Conservation (phyloP, 768 basidiomycete genomes). For the Hydnomerulius pinastri region DNA sequence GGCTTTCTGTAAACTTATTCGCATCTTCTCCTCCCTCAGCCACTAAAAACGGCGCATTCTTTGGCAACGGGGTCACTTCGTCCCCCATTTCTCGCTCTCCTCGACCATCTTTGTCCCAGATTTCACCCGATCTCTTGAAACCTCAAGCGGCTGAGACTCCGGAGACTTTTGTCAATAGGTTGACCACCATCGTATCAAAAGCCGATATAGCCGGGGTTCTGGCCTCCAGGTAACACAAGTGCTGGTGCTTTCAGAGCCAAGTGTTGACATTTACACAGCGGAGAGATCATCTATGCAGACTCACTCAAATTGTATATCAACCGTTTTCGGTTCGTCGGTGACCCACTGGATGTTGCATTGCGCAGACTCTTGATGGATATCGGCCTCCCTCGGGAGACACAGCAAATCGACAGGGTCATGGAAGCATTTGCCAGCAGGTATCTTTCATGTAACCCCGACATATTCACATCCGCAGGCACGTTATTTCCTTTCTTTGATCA, state of each 20-base stretch:
- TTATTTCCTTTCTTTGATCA: background rate
- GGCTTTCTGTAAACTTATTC: conserved; percentile 68
- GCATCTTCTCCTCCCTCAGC: conserved; percentile 44
- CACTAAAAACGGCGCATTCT: conserved; percentile 13
- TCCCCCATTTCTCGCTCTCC: conserved; percentile 42
- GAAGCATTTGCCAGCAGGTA: conserved; percentile 92
- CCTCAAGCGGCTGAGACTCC: conserved; percentile 68
- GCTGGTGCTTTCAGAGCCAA: conserved; percentile 9
- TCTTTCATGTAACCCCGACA: conserved; percentile 73
- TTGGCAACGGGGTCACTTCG: conserved; percentile 12
- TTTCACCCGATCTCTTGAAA: conserved; percentile 47
- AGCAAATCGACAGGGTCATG: conserved; percentile 97
- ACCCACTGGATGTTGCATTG: conserved; percentile 90
- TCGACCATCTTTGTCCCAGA: conserved; percentile 45
- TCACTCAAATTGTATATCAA: conserved; percentile 74
- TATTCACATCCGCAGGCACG: conserved; percentile 79
- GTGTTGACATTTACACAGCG: conserved; percentile 45
- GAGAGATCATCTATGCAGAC: conserved; percentile 65
- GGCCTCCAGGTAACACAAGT: conserved; percentile 68
- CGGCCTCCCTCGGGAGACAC: conserved; percentile 91
- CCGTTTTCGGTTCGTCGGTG: conserved; percentile 74
- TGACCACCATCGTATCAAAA: conserved; percentile 66
- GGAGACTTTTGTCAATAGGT: conserved; percentile 64
- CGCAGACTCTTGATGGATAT: conserved; percentile 90
- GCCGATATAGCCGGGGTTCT: conserved; percentile 79